phyloP scores from a whole-genome alignment of 2,329 filamentous ascomycete species.

The Pezicula carpinea region DNA sequence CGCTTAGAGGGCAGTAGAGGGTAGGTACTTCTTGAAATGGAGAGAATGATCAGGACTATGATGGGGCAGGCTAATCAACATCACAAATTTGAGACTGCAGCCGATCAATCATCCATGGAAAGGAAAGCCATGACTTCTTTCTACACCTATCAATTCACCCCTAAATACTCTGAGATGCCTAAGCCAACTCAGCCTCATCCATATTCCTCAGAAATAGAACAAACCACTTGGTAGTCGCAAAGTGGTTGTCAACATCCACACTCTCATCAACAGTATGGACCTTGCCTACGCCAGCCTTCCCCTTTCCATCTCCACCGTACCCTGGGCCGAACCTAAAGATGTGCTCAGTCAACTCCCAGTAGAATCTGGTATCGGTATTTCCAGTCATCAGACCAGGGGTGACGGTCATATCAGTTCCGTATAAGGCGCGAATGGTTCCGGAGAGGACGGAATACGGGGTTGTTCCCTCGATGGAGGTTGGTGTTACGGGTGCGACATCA shows the following conservation, averaged over 20 bases:
- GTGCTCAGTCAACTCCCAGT: slow-evolving; percentile 26
- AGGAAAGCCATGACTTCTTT: neutral
- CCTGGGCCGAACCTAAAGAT: slow-evolving; percentile 32
- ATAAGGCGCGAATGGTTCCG: slow-evolving; percentile 2
- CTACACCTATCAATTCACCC: neutral
- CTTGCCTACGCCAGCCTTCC: slow-evolving; percentile 20
- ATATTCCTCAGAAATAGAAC: slow-evolving; percentile 34
- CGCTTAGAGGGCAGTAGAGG: no score
- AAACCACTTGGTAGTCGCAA: slow-evolving; percentile 32
- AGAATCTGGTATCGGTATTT: slow-evolving; percentile 4
- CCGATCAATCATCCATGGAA: no score
- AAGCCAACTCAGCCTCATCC: slow-evolving; percentile 15
- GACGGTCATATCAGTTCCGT: slow-evolving; percentile 1
- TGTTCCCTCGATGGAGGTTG: neutral
- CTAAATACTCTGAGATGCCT: neutral
- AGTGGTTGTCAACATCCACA: slow-evolving; percentile 30
- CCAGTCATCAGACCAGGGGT: slow-evolving; percentile 4
- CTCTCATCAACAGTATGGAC: slow-evolving; percentile 32
- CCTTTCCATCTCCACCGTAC: neutral
- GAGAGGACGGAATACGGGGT: neutral
- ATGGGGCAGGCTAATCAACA: no score
- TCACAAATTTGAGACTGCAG: no score
- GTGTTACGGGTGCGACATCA: slow-evolving; percentile 2
- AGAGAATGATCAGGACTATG: no score
- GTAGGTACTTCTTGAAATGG: no score